A percentile compares a stretch with the other conserved stretches of the same genome.
phyloP scores from a whole-genome alignment of 2,329 filamentous ascomycete species.

The Colletotrichum sp. region DNA sequence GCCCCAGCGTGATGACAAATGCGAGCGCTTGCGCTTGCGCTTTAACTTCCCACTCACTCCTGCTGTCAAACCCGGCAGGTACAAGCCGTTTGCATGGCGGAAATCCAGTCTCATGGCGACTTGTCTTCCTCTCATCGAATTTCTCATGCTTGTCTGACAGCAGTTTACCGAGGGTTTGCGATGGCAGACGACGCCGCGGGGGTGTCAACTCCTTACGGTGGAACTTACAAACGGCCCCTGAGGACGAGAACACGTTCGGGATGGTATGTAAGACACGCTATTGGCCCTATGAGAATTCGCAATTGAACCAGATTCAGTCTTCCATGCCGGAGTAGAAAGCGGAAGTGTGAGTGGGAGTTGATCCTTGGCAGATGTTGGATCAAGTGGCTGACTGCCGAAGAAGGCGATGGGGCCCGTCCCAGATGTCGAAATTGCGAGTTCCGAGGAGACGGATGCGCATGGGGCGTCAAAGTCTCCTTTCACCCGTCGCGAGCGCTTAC shows the following conservation, averaged over 20 bases:
- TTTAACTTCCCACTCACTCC: not conserved
- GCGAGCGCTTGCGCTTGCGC: not conserved
- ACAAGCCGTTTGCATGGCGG: not conserved
- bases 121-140: not conserved
- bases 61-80: not conserved
- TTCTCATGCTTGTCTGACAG: not conserved
- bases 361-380: not conserved
- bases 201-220: not conserved
- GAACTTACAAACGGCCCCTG: not conserved
- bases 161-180: not conserved
- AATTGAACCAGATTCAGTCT: not conserved
- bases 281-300: not conserved
- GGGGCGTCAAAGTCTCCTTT: constrained; percentile 4
- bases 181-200: not conserved
- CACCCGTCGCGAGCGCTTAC: not conserved
- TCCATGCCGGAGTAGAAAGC: not conserved
- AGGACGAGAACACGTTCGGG: not conserved
- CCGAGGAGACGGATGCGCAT: not conserved
- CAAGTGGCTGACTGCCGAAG: not conserved
- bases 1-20: not conserved
- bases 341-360: not conserved
- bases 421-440: not conserved
- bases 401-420: not conserved
- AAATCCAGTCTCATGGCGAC: not conserved
- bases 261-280: not conserved